Conservation (phyloP, 1,139 yeast genomes). For the Trichomonascaceae sp. region DNA sequence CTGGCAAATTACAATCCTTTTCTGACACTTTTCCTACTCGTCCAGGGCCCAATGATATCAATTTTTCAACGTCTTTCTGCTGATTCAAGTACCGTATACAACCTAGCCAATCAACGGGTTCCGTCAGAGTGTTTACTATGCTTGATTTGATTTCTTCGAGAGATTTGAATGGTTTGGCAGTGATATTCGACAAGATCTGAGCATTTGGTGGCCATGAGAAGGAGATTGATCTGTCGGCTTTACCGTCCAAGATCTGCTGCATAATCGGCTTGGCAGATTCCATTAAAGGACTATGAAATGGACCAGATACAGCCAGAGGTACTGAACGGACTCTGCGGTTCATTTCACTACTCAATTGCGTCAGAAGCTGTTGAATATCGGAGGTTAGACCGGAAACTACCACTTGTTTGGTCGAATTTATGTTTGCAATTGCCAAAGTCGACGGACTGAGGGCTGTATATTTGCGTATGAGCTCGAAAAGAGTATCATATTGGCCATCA, state of each 20-base stretch:
- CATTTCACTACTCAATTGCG: constrained; percentile 9
- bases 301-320: constrained; percentile 45
- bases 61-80: constrained; percentile 14
- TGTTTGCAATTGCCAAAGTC: constrained; percentile 32
- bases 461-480: not conserved
- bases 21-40: constrained; percentile 21
- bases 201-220: constrained; percentile 22
- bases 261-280: constrained; percentile 34
- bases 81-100: constrained; percentile 21
- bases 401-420: constrained; percentile 40
- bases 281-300: constrained; percentile 46
- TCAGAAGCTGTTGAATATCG: constrained; percentile 22
- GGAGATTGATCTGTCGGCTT: constrained; percentile 3
- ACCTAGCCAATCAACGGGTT: constrained; percentile 32
- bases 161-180: constrained; percentile 30
- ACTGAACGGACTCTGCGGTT: constrained; percentile 12
- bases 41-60: constrained; percentile 30
- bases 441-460: not conserved
- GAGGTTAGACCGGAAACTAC: constrained; percentile 41
- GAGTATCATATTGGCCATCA: not conserved
- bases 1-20: constrained; percentile 10
- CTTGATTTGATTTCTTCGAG: constrained; percentile 25
- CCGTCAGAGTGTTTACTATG: constrained; percentile 24
- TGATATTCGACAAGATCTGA: constrained; percentile 29
- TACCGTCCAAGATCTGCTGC: constrained; percentile 15